Base-by-base conservation (phyloP, 2,329 filamentous ascomycete species). In the Penicillium nordicum region DNA sequence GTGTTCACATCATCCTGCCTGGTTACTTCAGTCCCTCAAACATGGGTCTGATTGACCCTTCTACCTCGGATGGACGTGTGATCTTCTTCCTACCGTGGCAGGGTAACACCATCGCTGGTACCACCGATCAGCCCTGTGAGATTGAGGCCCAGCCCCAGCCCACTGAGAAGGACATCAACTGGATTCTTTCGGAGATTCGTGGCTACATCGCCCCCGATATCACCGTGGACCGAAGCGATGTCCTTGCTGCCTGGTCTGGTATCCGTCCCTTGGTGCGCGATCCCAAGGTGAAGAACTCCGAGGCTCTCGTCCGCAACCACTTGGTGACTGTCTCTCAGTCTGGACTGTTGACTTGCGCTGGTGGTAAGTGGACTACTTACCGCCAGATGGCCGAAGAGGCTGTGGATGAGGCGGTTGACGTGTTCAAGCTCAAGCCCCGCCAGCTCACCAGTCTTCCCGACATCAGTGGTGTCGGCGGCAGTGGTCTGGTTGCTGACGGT, bases 81-180 rank as follows among this genome's bases (percentile, higher is more conserved):
- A 93, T 95, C 69, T 95, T 95, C 84, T 95, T 96, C 81, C 81
- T 95, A 40, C 91, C 91, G 23, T 95, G 91, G 91, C 90, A 95
- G 77, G 90, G 90, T 47, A 94, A 94, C 76, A 95, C 90, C 14
- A 94, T 95, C 69, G 91, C 90, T 44, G 91, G 91, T 59, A 95
- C 91, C 5, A 95, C 90, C 8, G 91, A 95, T 70, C 87, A 88
- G 38, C 86, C 90, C 3, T 88, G 87, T 37, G 78, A 81, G 30
- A 90, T 96, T 63, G 84, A 83, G 5, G 79, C 82, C 40, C 88
- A 93, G 66, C 91, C 91, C 0, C 72, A 92, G 32, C 88, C 91
- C 9, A 87, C 88, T 30, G 90, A 96, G 74, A 83, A 91, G 64
- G 90, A 93, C 64, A 94, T 95, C 66, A 83, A 89, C 67, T 95